Evolutionary conservation across 768 basidiomycete species (phyloP), one percentile per base, ranked within the genome.

Genomic region (Russula brevipes): DNA sequence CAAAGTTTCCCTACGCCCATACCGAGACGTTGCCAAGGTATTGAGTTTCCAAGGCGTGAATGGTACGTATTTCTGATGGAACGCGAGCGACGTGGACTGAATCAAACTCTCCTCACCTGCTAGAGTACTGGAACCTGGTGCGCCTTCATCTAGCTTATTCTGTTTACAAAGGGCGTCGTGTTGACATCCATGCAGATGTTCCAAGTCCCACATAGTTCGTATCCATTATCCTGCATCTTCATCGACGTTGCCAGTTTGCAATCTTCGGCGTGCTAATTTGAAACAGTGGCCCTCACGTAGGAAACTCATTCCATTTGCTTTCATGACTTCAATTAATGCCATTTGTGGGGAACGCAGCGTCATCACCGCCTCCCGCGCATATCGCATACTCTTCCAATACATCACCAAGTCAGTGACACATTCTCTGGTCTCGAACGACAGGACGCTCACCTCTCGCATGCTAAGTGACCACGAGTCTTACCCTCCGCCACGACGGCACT

Each of bases 171-270:
- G 8, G 38, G 10, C 60, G 33, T 39, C 2, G 14, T 36, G 4
- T 42, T 62, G 5, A 36, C 16, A 41, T 30, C 14, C 10, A 30
- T 19, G 35, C 47, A 64, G 63, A 64, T 61, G 24, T 64, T 64
- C 47, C 59, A 64, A 52, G 41, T 52, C 41, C 63, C 63, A 31
- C 63, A 64, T 44, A 38, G 63, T 64, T 55, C 59, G 63, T 64
- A 44, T 14, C 57, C 54, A 54, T 36, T 59, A 16, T 54, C 52
- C 9, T 59, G 46, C 30, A 42, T 64, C 39, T 44, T 54, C 46
- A 44, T 52, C 24, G 57, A 58, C 30, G 45, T 63, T 14, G 30
- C 46, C 45, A 54, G 17, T 30, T 14, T 42, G 16, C 51, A 17
- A 19, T 36, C 52, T 5, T 35, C 31, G 3, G 33, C 11, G 41